Evolutionary conservation across 1,139 yeast genomes (phyloP).

Genomic region (Trichomonascaceae sp.): DNA sequence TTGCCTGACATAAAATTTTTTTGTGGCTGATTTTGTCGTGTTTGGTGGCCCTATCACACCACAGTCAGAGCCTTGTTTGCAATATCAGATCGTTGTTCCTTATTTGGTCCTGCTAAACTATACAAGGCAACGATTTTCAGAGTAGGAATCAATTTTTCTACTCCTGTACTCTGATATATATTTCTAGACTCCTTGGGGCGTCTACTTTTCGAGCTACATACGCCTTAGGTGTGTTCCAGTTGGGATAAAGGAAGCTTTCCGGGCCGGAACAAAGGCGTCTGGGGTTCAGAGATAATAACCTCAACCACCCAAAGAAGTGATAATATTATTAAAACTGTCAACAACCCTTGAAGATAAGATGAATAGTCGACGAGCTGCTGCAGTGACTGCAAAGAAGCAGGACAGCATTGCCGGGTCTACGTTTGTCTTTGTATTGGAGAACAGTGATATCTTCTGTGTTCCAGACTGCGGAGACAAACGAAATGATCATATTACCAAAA

Average conservation of each 20-base stretch:
- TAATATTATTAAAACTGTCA: background rate
- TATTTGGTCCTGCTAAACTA: background rate
- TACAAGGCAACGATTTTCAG: background rate
- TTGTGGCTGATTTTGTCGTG: background rate
- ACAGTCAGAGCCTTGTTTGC: background rate
- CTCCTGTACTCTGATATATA: background rate
- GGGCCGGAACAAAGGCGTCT: background rate
- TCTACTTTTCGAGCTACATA: background rate
- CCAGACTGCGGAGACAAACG: slow-evolving; percentile 61
- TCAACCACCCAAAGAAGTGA: background rate
- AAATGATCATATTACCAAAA: slow-evolving; percentile 55
- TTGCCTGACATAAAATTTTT: background rate
- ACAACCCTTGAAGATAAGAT: background rate
- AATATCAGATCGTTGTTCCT: background rate
- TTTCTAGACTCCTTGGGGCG: background rate
- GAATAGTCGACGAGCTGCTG: slow-evolving; percentile 2
- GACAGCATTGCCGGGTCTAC: slow-evolving; percentile 2
- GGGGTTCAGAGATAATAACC: background rate
- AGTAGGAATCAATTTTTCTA: background rate
- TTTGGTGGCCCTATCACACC: background rate
- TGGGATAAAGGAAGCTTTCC: background rate
- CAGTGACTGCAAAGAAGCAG: background rate
- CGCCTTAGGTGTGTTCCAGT: background rate
- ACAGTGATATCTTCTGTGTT: slow-evolving; percentile 43
- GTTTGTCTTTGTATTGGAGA: slow-evolving; percentile 15